Percentiles rank a stretch among this genome's conserved stretches.
These are phyloP conservation scores for Phanerochaete sordida DNA, from an alignment of 768 basidiomycete species.

Conservation along the genomic window DNA sequence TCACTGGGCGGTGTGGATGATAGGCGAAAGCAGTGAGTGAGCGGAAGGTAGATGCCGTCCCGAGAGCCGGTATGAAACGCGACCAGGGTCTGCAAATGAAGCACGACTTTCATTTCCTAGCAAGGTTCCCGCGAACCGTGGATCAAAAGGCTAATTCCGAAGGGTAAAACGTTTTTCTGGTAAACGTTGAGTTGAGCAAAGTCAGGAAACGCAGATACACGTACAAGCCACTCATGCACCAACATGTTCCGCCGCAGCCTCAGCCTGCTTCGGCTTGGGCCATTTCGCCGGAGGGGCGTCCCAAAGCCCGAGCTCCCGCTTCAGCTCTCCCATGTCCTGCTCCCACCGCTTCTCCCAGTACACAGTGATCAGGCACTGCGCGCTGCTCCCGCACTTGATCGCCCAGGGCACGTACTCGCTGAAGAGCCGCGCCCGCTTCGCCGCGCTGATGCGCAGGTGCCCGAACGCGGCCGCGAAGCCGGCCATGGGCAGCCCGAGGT, in stretches of 20 bases:
- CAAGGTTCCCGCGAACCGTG: too few relatives aligned
- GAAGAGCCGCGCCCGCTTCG: constrained; percentile 46
- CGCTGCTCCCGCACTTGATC: constrained; percentile 71
- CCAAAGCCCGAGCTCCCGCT: constrained; percentile 81
- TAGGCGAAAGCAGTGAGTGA: too few relatives aligned
- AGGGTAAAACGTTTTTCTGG: too few relatives aligned
- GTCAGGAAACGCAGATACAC: too few relatives aligned
- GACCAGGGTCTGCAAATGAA: too few relatives aligned
- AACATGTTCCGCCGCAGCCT: neutral
- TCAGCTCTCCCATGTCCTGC: constrained; percentile 76
- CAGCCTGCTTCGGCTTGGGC: neutral
- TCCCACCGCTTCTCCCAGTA: constrained; percentile 98
- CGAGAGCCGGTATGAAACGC: too few relatives aligned
- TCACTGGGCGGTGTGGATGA: too few relatives aligned
- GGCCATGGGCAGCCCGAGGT: constrained; percentile 87
- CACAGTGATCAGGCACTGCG: constrained; percentile 77
- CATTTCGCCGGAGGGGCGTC: constrained; percentile 56
- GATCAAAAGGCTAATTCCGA: too few relatives aligned
- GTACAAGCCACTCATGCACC: neutral
- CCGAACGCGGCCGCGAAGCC: constrained; percentile 77
- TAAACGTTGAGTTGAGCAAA: too few relatives aligned
- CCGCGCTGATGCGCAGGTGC: constrained; percentile 60
- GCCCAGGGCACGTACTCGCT: constrained; percentile 93
- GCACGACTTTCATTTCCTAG: too few relatives aligned
- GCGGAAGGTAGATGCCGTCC: too few relatives aligned